Conservation (phyloP, 2,329 filamentous ascomycete species). For the Fusarium sublunatum region DNA sequence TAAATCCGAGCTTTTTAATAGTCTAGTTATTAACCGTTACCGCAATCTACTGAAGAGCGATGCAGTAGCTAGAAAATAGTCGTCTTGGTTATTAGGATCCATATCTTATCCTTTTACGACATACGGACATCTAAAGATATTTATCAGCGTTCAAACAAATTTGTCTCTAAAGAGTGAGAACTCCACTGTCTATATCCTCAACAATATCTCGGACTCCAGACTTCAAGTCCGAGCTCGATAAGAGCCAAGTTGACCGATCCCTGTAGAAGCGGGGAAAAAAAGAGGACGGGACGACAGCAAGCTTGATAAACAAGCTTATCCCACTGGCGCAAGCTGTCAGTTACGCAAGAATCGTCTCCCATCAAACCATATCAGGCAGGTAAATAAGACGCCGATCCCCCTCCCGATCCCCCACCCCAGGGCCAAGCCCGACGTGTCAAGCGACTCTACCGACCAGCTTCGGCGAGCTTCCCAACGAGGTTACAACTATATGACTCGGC, state of each 20-base stretch:
- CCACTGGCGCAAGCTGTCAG: not conserved
- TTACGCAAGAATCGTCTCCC: slow-evolving; percentile 28
- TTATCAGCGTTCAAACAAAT: too few species aligned
- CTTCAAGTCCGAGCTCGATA: too few species aligned
- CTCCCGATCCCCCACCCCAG: slow-evolving; percentile 27
- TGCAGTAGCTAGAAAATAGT: too few species aligned
- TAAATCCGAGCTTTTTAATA: too few species aligned
- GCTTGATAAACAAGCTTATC: slow-evolving; percentile 21
- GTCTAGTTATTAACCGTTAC: too few species aligned
- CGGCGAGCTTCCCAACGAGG: slow-evolving; percentile 33
- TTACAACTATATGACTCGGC: slow-evolving; percentile 13
- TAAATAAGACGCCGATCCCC: slow-evolving; percentile 13
- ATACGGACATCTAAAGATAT: too few species aligned
- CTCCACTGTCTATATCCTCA: too few species aligned
- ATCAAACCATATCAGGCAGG: slow-evolving; percentile 33
- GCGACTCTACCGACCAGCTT: not conserved
- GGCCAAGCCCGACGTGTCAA: slow-evolving; percentile 6
- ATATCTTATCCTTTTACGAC: too few species aligned
- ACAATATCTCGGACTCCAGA: too few species aligned
- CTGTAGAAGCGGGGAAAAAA: slow-evolving; percentile 2
- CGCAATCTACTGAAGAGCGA: too few species aligned
- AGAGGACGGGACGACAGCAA: slow-evolving; percentile 4
- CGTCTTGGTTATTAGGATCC: too few species aligned
- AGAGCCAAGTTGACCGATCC: not conserved
- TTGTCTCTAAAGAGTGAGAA: too few species aligned